A percentile compares a stretch with the other conserved stretches of the same genome.
Evolutionary conservation across 805 yeast species (phyloP).

Genomic region (Blastobotrys mokoenaii): DNA sequence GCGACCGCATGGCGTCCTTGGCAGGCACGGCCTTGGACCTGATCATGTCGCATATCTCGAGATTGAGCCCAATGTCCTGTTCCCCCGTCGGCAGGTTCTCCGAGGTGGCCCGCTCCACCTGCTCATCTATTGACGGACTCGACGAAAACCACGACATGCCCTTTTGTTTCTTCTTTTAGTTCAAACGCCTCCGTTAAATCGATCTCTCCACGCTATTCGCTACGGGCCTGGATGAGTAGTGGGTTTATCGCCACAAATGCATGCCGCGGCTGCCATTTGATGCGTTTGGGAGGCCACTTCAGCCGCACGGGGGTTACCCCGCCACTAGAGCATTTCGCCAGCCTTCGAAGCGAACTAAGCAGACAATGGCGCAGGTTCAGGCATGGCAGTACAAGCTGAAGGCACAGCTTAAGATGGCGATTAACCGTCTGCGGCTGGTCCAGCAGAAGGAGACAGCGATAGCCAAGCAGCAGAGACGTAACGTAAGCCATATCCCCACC

Average conservation of each 20-base stretch:
- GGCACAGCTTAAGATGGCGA: slow-evolving; percentile 50
- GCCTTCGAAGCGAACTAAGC: background rate
- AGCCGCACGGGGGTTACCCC: too few species aligned
- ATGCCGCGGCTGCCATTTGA: background rate
- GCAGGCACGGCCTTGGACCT: slow-evolving; percentile 73
- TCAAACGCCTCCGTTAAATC: too few species aligned
- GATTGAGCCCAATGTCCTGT: slow-evolving; percentile 56
- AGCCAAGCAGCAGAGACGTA: slow-evolving; percentile 65
- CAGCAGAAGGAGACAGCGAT: slow-evolving; percentile 70
- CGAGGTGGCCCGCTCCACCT: slow-evolving; percentile 71
- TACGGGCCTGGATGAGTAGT: too few species aligned
- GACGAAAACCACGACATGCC: slow-evolving; percentile 31
- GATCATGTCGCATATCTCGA: slow-evolving; percentile 82
- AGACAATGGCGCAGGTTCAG: background rate
- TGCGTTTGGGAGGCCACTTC: background rate
- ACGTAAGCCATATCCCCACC: slow-evolving; percentile 25
- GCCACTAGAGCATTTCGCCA: background rate
- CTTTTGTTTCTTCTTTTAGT: background rate
- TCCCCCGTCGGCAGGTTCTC: slow-evolving; percentile 92
- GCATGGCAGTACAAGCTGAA: slow-evolving; percentile 11
- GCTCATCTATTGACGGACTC: slow-evolving; percentile 41
- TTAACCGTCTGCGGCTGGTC: slow-evolving; percentile 58
- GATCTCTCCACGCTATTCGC: too few species aligned
- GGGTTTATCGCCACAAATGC: too few species aligned
- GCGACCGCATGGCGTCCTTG: slow-evolving; percentile 74